These are phyloP conservation scores for Metarhizium sp. DNA, from an alignment of 2,329 filamentous ascomycete species.

Conservation along the genomic window DNA sequence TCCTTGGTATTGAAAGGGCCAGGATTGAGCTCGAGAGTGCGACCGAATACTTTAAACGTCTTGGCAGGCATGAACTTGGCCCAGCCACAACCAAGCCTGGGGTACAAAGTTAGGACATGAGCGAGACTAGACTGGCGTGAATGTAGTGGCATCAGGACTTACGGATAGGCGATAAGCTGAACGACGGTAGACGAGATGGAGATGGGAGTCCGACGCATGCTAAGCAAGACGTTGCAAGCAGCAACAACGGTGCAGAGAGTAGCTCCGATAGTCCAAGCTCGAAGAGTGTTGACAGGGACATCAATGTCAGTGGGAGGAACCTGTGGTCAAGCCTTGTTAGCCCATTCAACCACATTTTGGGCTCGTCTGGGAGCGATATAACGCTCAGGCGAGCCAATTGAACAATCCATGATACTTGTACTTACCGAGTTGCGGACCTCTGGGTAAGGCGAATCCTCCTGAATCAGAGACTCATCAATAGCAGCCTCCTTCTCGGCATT, in stretches of 20 bases:
- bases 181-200: conserved; percentile 43
- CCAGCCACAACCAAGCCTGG: conserved; percentile 22
- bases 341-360: neutral
- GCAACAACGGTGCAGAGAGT: conserved; percentile 49
- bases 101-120: neutral
- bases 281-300: conserved; percentile 46
- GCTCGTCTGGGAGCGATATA: neutral
- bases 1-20: conserved; percentile 38
- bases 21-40: conserved; percentile 26
- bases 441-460: conserved; percentile 38
- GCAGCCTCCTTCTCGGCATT: conserved; percentile 35
- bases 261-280: conserved; percentile 49
- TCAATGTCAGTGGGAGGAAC: conserved; percentile 38
- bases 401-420: neutral
- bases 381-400: neutral
- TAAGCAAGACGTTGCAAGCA: conserved; percentile 45
- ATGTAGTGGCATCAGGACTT: conserved; percentile 1
- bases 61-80: conserved; percentile 21
- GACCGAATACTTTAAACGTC: conserved; percentile 22
- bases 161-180: conserved; percentile 45
- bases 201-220: conserved; percentile 39
- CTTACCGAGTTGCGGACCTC: conserved; percentile 18
- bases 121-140: neutral
- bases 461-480: conserved; percentile 35
- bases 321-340: conserved; percentile 5